Evolutionary conservation across 495 filamentous ascomycete species (phyloP).

Genomic region (Daldinia bambusicola): DNA sequence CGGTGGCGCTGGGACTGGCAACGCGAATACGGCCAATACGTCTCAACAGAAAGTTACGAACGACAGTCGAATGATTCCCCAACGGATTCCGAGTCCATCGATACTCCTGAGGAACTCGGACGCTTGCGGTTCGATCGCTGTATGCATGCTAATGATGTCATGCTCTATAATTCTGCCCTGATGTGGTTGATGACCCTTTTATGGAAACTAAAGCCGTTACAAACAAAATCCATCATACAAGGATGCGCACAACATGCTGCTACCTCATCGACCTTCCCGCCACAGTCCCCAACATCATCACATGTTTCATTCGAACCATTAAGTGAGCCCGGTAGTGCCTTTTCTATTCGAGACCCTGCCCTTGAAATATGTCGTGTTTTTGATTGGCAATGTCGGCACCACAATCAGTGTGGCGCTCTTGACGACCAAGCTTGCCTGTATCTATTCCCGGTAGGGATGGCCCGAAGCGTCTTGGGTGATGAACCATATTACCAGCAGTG

Average conservation of each 20-base stretch:
- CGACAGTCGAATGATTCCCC: conserved; percentile 1
- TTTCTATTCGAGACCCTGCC: conserved; percentile 39
- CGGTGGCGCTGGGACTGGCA: conserved; percentile 44
- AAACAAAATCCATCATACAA: conserved; percentile 27
- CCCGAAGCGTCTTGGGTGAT: conserved; percentile 30
- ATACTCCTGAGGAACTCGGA: neutral
- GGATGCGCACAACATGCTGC: conserved; percentile 28
- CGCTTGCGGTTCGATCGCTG: conserved; percentile 32
- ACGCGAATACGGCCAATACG: conserved; percentile 22
- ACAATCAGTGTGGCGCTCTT: conserved; percentile 24
- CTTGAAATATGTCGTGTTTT: conserved; percentile 40
- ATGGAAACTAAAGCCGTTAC: conserved; percentile 38
- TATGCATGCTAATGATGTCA: conserved; percentile 31
- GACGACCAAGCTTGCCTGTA: conserved; percentile 39
- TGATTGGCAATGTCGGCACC: conserved; percentile 39
- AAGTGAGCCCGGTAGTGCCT: conserved; percentile 18
- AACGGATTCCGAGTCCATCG: neutral
- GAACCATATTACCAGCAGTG: conserved; percentile 27
- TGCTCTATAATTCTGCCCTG: conserved; percentile 38
- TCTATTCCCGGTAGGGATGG: conserved; percentile 41
- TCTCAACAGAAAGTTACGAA: conserved; percentile 8
- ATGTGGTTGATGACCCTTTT: conserved; percentile 41
- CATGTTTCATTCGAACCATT: conserved; percentile 37
- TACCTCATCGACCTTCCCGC: conserved; percentile 3
- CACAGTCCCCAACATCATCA: conserved; percentile 6